Conservation (phyloP, 1,139 yeast genomes). For the Taphrina betulina region DNA sequence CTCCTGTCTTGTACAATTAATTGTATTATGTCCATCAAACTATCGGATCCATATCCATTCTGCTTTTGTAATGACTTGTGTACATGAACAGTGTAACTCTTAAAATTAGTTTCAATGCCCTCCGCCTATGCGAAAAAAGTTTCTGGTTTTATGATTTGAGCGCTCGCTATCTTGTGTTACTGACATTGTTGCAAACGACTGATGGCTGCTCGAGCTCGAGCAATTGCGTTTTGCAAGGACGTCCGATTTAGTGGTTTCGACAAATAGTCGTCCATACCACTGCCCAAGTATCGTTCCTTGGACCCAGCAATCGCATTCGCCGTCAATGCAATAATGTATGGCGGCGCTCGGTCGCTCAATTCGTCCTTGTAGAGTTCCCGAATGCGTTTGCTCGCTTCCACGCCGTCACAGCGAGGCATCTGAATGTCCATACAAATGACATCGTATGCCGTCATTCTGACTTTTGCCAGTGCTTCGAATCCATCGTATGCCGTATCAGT, state of each 20-base stretch:
- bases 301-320: slow-evolving; percentile 94
- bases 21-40: too few species aligned
- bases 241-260: slow-evolving; percentile 60
- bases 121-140: too few species aligned
- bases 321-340: slow-evolving; percentile 74
- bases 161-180: too few species aligned
- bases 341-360: background rate
- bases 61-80: too few species aligned
- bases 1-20: too few species aligned
- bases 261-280: slow-evolving; percentile 88
- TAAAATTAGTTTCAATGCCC: too few species aligned
- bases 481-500: slow-evolving; percentile 83
- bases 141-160: too few species aligned
- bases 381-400: slow-evolving; percentile 23
- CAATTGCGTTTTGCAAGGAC: background rate
- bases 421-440: slow-evolving; percentile 42
- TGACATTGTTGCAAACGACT: too few species aligned
- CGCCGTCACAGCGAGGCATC: slow-evolving; percentile 34
- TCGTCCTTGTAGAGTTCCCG: slow-evolving; percentile 55
- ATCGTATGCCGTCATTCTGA: slow-evolving; percentile 53
- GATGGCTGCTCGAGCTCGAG: too few species aligned
- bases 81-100: too few species aligned
- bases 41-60: too few species aligned
- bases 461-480: slow-evolving; percentile 67
- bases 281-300: slow-evolving; percentile 73